Base-by-base conservation (phyloP, 2,329 filamentous ascomycete genomes). In the Westerdykella sp. region DNA sequence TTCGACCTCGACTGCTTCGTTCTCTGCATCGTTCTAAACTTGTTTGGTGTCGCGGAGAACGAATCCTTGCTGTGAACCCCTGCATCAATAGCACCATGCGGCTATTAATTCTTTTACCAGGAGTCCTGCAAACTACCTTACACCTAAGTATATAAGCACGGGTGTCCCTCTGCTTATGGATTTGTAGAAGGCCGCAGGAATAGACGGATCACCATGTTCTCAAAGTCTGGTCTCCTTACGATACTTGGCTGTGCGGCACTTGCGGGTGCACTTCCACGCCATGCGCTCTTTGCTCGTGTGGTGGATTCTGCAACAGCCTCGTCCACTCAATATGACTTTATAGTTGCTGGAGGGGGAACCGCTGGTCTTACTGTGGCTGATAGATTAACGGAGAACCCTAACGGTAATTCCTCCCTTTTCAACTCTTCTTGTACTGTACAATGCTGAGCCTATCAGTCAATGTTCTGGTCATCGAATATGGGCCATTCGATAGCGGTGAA, bases 401-500 rank as follows among this genome's bases (percentile, higher is more conserved):
- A 49, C 38, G 31, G 49, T 52, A 48, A 12, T 23, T 30, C n/a
- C 18, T 11, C 22, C 10, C 18, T 6, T 12, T 31, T 40, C 18
- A n/a, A 18, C 22, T 21, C 4, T 37, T 37, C 22, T 28, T 23
- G 2, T n/a, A n/a, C n/a, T 22, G 2, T 13, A 14, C 30, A 16
- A 34, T 10, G n/a, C 34, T 37, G 14, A 43, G 15, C 4, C n/a
- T 15, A 21, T 14, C 22, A 62, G 56, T 49, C 3, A 50, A 46
- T 11, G 57, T 62, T 2, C 48, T 63, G 3, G 59, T 63, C 13
- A 45, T 63, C n/a, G 59, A 63, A 38, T 55, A 47, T 31, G 59
- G 57, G 16, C 52, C 53, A 0, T 55, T 62, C 31, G 56, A 60
- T 39, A 35, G 55, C 34, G 35, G 39, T 14, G 54, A 60, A 42